phyloP scores from a whole-genome alignment of 2,329 filamentous ascomycete genomes.

The Orbilia blumenaviensis region DNA sequence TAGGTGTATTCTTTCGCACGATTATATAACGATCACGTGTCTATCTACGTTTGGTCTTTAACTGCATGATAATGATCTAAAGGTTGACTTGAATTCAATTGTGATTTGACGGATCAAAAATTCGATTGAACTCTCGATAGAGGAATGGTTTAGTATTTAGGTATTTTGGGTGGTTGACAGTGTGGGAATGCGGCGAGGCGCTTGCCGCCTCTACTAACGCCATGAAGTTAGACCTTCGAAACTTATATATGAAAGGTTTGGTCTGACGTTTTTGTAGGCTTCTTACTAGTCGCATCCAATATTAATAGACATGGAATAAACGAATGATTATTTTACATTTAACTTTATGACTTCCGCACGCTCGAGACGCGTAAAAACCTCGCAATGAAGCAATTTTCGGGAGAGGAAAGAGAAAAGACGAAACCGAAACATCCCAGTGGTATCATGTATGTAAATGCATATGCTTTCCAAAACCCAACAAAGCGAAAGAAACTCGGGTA shows the following conservation, averaged over 20 bases:
- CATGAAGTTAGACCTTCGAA: conserved; percentile 6
- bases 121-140: no score
- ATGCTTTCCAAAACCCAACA: conserved; percentile 16
- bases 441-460: conserved; percentile 38
- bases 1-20: no score
- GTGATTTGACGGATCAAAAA: no score
- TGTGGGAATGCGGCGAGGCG: no score
- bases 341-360: not conserved
- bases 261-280: not conserved
- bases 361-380: not conserved
- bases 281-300: not conserved
- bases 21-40: no score
- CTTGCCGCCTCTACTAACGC: conserved; percentile 41
- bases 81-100: no score
- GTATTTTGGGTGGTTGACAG: no score
- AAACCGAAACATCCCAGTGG: conserved; percentile 20
- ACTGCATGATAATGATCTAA: no score
- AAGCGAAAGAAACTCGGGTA: not conserved
- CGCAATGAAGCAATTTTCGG: not conserved
- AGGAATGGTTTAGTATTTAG: no score
- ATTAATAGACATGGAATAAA: not conserved
- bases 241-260: not conserved
- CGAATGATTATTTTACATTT: not conserved
- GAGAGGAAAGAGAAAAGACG: not conserved
- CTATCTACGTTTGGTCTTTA: no score